phyloP scores from a whole-genome alignment of 225 moss, liverwort and hornwort genomes.

The Sphagnum contortum region DNA sequence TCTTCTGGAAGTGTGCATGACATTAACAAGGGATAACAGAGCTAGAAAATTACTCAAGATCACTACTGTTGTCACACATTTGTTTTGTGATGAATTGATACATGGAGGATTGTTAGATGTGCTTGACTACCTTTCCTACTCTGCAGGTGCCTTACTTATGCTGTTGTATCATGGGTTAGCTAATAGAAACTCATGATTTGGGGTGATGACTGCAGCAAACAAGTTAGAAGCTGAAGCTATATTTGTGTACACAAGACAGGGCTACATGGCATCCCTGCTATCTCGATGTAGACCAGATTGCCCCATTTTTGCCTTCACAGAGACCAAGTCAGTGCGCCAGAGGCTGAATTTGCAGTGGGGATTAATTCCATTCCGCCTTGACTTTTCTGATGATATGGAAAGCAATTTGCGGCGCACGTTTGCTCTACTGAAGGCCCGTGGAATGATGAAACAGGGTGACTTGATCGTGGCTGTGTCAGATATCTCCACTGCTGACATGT shows the following conservation, averaged over 20 bases:
- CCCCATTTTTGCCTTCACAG: slow-evolving; percentile 98
- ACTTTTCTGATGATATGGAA: slow-evolving; percentile 96
- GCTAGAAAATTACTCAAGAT: no score
- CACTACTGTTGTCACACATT: no score
- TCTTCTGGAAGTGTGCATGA: not conserved
- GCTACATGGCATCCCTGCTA: slow-evolving; percentile 92
- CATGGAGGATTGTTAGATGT: no score
- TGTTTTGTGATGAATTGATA: no score
- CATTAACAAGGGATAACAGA: not conserved
- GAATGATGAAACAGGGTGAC: slow-evolving; percentile 97
- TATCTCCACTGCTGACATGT: slow-evolving; percentile 58
- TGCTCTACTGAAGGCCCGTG: slow-evolving; percentile 78
- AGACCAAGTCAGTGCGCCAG: slow-evolving; percentile 68
- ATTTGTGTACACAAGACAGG: slow-evolving; percentile 87
- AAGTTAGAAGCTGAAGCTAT: slow-evolving; percentile 93
- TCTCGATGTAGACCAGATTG: slow-evolving; percentile 92
- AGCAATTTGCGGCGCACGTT: slow-evolving; percentile 84
- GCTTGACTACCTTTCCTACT: no score
- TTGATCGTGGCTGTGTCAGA: slow-evolving; percentile 91
- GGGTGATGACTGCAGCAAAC: slow-evolving; percentile 50
- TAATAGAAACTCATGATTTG: no score
- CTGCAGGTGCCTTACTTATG: no score
- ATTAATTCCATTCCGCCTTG: slow-evolving; percentile 87
- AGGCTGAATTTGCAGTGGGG: slow-evolving; percentile 96
- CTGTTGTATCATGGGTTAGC: no score